A percentile compares a stretch with the other conserved stretches of the same genome.
These are phyloP conservation scores for Rhodotorula kratochvilovae DNA, from an alignment of 768 basidiomycete species.

Conservation along the genomic window DNA sequence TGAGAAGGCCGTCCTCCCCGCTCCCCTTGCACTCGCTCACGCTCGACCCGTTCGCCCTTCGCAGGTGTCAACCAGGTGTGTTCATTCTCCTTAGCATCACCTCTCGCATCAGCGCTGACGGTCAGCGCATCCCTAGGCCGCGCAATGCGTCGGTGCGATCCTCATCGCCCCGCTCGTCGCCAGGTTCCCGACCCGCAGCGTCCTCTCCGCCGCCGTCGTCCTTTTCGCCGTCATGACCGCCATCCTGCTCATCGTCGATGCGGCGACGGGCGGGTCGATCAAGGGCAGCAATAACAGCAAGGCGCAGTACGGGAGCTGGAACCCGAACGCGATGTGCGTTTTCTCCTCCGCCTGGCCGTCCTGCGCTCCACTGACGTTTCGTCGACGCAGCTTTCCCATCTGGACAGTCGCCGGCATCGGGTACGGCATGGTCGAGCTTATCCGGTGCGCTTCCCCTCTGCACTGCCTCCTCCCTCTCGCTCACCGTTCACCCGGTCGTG, in stretches of 20 bases:
- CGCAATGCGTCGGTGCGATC: conserved; percentile 42
- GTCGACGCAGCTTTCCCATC: conserved; percentile 17
- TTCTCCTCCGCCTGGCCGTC: background rate
- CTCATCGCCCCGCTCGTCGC: conserved; percentile 45
- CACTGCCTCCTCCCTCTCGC: conserved; percentile 14
- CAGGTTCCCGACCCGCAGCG: conserved; percentile 41
- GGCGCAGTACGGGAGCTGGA: conserved; percentile 39
- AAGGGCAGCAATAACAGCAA: background rate
- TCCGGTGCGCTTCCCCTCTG: background rate
- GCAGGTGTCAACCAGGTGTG: conserved; percentile 42
- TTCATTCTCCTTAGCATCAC: too few species aligned
- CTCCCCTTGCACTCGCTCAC: too few species aligned
- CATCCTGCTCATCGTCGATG: conserved; percentile 44
- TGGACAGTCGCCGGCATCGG: conserved; percentile 42
- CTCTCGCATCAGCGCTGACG: too few species aligned
- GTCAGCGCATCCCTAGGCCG: too few species aligned
- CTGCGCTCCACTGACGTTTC: conserved; percentile 4
- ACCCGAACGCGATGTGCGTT: conserved; percentile 37
- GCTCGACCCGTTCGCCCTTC: too few species aligned
- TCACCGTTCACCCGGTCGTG: conserved; percentile 40
- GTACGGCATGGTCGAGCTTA: conserved; percentile 43
- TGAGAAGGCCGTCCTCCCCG: too few species aligned
- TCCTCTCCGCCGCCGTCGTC: conserved; percentile 43
- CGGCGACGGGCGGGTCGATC: conserved; percentile 39
- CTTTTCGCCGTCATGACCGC: conserved; percentile 42